Evolutionary conservation across 2,329 filamentous ascomycete genomes (phyloP).

Genomic region (Trichocomaceae sp.): DNA sequence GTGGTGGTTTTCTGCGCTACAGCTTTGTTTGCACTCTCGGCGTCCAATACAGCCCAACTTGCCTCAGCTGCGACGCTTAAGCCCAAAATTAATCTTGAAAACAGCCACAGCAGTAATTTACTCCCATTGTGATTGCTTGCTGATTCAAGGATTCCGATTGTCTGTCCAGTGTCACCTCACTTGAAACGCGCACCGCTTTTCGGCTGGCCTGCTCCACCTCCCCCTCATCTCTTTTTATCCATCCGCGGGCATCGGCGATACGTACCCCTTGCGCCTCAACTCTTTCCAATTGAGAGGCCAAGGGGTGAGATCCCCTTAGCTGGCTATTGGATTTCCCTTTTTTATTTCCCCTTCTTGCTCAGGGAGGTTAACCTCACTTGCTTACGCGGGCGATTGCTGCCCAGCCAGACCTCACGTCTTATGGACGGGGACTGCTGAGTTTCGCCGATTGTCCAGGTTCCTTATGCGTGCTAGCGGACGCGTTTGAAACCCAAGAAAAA

Average conservation of each 20-base stretch:
- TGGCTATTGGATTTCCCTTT: conserved; percentile 1
- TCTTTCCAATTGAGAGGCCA: conserved; percentile 14
- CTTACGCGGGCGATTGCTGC: conserved; percentile 9
- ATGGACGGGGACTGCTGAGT: conserved; percentile 12
- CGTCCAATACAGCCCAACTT: background rate
- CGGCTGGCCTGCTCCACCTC: background rate
- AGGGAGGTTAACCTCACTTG: background rate
- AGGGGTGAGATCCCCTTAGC: conserved; percentile 11
- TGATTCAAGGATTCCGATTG: background rate
- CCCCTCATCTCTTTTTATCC: conserved; percentile 1
- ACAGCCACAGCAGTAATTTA: background rate
- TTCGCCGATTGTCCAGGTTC: conserved; percentile 13
- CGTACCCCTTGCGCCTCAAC: conserved; percentile 12
- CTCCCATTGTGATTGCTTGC: background rate
- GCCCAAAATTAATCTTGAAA: background rate
- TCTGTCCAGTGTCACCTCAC: too few species aligned
- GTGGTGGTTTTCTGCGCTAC: conserved; percentile 4
- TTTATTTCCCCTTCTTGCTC: background rate
- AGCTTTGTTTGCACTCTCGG: background rate
- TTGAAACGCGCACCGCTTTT: background rate
- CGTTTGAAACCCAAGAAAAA: conserved; percentile 3
- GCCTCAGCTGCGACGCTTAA: too few species aligned
- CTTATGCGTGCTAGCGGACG: conserved; percentile 12
- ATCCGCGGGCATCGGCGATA: conserved; percentile 11
- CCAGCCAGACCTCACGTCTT: conserved; percentile 12